A percentile compares a stretch with the other conserved stretches of the same genome.
phyloP scores from a whole-genome alignment of 305 asterid species.

The Stenogyne calaminthoides region DNA sequence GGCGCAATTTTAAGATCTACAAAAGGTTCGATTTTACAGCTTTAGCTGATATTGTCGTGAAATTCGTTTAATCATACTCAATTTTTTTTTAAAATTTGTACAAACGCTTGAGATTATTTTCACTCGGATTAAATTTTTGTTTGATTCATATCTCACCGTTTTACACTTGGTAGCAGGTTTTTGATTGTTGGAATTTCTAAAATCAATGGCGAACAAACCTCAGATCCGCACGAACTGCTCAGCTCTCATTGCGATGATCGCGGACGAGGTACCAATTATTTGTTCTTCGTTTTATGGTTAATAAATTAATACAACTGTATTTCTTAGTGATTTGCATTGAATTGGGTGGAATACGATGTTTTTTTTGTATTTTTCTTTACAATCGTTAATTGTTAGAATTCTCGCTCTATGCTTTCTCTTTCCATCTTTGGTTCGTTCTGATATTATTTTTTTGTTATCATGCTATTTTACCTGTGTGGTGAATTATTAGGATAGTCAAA shows the following conservation, averaged over 20 bases:
- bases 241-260: slow-evolving; percentile 96
- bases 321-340: slow-evolving; percentile 14
- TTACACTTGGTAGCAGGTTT: slow-evolving; percentile 24
- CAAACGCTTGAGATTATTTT: not conserved
- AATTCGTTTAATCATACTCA: not conserved
- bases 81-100: not conserved
- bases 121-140: slow-evolving; percentile 5
- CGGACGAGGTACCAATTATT: slow-evolving; percentile 73
- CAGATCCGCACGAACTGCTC: slow-evolving; percentile 82
- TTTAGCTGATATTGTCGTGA: not conserved
- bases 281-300: not conserved
- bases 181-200: slow-evolving; percentile 1
- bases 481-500: not conserved
- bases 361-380: not conserved
- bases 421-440: not conserved
- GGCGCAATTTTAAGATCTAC: slow-evolving; percentile 2
- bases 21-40: not conserved
- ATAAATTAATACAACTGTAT: not conserved
- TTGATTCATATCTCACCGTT: slow-evolving; percentile 21
- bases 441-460: not conserved
- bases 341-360: slow-evolving; percentile 4
- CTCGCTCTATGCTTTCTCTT: not conserved
- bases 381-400: not conserved
- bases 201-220: slow-evolving; percentile 79
- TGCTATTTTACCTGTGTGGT: not conserved